Evolutionary conservation across 2,329 filamentous ascomycete species (phyloP), one percentile per base, ranked within the genome.

Genomic region (Tothia fuscella): DNA sequence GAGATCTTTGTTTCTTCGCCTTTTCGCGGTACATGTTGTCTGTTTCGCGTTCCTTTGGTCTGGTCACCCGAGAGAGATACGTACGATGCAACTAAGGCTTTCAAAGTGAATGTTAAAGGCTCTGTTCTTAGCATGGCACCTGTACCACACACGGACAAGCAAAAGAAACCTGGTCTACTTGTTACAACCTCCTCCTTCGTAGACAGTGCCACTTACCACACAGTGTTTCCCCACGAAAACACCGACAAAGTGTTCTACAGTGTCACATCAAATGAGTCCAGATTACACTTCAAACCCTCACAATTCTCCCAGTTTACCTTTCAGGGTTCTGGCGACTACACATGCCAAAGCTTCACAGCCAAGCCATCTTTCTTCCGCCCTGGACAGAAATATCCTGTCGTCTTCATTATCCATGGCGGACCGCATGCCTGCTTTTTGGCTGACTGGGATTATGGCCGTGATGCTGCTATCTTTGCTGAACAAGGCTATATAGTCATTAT

Each of bases 401-500:
- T 80, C 2, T 80, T 86, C 55, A 64, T 88, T 32, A 82, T 93
- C 48, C 86, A 93, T 53, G 86, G 86, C 41, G 86, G 86, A 0
- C 85, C 85, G 0, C 83, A 91, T 57, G 75, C 78, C 17, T 75
- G 82, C 0, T 88, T 82, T 80, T 64, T 59, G 22, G 80, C 91
- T 52, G 67, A 71, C 21, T 93, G 85, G 83, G 81, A 74, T 56
- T 86, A 80, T 2, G 70, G 86, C 17, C 93, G 86, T 86, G 93
- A 93, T 56, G 80, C 82, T 2, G 83, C 82, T 45, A 71, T 89
- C 6, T 93, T 86, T 54, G 84, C 86, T 3, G 84, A 93, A 57
- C 83, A 89, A 61, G 86, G 86, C 33, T 93, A 91, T 55, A 72
- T 93, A 3, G 83, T 81, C 19, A 76, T 93, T 35, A 72, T 76